Evolutionary conservation across 352 stramenopile genomes (phyloP).

Genomic region (Globisporangium polare): DNA sequence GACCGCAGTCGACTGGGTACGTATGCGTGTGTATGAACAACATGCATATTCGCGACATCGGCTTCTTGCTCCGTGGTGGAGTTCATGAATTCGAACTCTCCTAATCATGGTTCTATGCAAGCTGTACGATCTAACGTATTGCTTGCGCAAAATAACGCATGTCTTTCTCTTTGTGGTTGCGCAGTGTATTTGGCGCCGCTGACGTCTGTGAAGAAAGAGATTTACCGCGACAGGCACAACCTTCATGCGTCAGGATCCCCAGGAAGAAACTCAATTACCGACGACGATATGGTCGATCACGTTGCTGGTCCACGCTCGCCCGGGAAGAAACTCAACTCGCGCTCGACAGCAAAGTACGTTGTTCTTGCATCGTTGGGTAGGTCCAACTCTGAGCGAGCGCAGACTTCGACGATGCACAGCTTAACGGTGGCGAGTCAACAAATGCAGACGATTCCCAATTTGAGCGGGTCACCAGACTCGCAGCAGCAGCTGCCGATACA

Average conservation of each 20-base stretch:
- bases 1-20: constrained; percentile 33
- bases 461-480: background rate
- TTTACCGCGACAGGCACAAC: constrained; percentile 33
- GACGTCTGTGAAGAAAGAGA: constrained; percentile 36
- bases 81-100: background rate
- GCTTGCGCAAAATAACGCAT: background rate
- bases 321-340: background rate
- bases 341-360: constrained; percentile 2
- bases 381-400: background rate
- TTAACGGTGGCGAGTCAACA: background rate
- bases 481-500: background rate
- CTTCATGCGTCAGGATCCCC: background rate
- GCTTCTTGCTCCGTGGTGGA: too few species aligned
- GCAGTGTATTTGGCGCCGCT: constrained; percentile 39
- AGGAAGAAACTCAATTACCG: background rate
- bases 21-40: background rate
- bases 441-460: background rate
- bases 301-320: background rate
- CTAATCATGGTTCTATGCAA: too few species aligned
- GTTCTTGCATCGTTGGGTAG: constrained; percentile 5
- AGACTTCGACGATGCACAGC: background rate
- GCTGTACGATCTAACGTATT: too few species aligned
- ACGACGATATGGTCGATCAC: constrained; percentile 3
- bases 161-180: background rate
- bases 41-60: too few species aligned